Conservation (phyloP, 2,329 filamentous ascomycete genomes). For the Xylariaceae sp. region DNA sequence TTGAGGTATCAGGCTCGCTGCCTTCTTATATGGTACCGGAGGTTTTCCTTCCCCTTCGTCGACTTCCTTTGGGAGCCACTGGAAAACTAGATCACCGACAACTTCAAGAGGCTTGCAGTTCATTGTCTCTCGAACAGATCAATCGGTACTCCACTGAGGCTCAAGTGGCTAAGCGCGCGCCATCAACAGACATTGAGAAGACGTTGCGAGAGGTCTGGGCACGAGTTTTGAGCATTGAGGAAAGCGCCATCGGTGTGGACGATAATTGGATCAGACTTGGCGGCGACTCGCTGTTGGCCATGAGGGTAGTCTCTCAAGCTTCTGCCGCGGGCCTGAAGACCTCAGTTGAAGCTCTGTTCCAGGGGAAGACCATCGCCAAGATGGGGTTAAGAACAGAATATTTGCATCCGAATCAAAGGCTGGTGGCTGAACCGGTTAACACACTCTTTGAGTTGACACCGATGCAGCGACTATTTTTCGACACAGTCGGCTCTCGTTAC, state of each 20-base stretch:
- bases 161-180: not conserved
- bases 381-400: slow-evolving; percentile 32
- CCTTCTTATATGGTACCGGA: slow-evolving; percentile 35
- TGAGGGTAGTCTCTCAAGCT: slow-evolving; percentile 38
- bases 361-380: slow-evolving; percentile 13
- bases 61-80: slow-evolving; percentile 27
- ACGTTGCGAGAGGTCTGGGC: slow-evolving; percentile 33
- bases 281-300: slow-evolving; percentile 42
- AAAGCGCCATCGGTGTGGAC: slow-evolving; percentile 27
- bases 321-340: slow-evolving; percentile 29
- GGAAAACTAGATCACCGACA: slow-evolving; percentile 31
- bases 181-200: slow-evolving; percentile 4
- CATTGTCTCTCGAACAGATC: slow-evolving; percentile 2
- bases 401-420: not conserved
- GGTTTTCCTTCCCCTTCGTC: slow-evolving; percentile 27
- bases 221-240: slow-evolving; percentile 35
- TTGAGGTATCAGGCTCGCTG: slow-evolving; percentile 10
- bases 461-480: slow-evolving; percentile 40
- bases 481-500: slow-evolving; percentile 27
- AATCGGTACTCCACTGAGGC: not conserved
- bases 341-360: slow-evolving; percentile 22
- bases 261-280: slow-evolving; percentile 30
- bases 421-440: not conserved
- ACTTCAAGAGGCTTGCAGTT: slow-evolving; percentile 30
- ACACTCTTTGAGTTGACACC: slow-evolving; percentile 37